phyloP scores from a whole-genome alignment of 164 flowering plant species.

The Chimonanthus praecox region DNA sequence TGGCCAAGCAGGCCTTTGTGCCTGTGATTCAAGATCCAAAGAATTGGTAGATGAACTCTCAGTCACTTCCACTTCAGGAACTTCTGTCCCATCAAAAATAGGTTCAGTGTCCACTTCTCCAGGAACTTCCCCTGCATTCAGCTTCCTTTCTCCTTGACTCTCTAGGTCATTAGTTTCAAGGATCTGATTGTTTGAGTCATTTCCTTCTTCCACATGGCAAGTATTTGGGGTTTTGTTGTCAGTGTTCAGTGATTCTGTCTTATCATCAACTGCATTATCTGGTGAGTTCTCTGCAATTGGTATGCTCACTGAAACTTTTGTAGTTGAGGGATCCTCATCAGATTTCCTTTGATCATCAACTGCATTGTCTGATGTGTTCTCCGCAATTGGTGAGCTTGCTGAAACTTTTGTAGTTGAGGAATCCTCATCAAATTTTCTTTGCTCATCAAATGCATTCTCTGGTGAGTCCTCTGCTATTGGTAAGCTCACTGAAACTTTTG shows the following conservation, averaged over 20 bases:
- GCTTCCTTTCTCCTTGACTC: conserved; percentile 19
- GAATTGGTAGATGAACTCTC: conserved; percentile 31
- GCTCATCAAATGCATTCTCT: not conserved
- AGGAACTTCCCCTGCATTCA: conserved; percentile 18
- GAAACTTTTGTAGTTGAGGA: not conserved
- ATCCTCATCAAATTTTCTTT: not conserved
- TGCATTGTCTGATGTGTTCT: conserved; percentile 6
- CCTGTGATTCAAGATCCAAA: conserved; percentile 30
- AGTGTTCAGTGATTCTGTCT: conserved; percentile 18
- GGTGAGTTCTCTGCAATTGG: conserved; percentile 9
- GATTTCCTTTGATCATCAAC: not conserved
- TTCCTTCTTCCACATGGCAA: conserved; percentile 12
- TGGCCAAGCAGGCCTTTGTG: conserved; percentile 53
- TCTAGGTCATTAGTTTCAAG: conserved; percentile 11
- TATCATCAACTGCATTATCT: conserved; percentile 11
- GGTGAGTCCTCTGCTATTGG: not conserved
- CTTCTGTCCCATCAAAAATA: conserved; percentile 67
- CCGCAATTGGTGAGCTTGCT: conserved; percentile 6
- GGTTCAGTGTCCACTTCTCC: conserved; percentile 48
- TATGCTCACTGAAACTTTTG: not conserved
- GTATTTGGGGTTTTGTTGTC: conserved; percentile 13
- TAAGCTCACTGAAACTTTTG: not conserved
- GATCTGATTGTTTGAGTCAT: conserved; percentile 8
- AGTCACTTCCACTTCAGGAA: conserved; percentile 40
- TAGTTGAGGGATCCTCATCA: not conserved